Conservation (phyloP, 495 filamentous ascomycete genomes). For the Neurospora sp. region DNA sequence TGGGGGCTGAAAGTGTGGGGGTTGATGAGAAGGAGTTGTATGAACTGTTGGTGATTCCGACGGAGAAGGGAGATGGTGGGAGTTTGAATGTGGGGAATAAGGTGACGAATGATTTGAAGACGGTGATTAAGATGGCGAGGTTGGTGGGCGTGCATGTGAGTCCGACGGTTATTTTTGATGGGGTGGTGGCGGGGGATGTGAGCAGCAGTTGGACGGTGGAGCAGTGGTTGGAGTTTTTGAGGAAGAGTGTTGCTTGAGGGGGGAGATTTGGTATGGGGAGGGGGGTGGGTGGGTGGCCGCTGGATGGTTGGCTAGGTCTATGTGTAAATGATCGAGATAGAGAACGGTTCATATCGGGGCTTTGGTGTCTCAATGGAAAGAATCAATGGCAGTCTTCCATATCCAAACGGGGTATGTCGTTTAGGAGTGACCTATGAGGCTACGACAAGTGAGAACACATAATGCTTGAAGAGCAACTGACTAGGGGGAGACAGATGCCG, state of each 20-base stretch:
- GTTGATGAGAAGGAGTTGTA: slow-evolving; percentile 57
- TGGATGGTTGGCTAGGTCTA: no score
- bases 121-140: slow-evolving; percentile 70
- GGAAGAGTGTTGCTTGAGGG: slow-evolving; percentile 57
- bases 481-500: neutral
- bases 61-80: no score
- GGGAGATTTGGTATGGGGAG: no score
- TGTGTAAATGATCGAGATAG: neutral
- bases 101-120: slow-evolving; percentile 76
- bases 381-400: neutral
- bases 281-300: no score
- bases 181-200: slow-evolving; percentile 68
- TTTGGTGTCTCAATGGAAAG: neutral
- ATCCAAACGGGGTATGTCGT: neutral
- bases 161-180: slow-evolving; percentile 82
- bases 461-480: neutral
- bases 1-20: slow-evolving; percentile 52
- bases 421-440: no score
- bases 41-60: slow-evolving; percentile 50
- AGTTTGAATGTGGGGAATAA: slow-evolving; percentile 66
- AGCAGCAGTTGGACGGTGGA: slow-evolving; percentile 64
- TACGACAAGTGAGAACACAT: no score
- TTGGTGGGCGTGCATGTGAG: slow-evolving; percentile 77
- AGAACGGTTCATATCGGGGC: neutral
- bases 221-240: slow-evolving; percentile 81